Conservation (phyloP, 495 filamentous ascomycete species). For the Elasticomyces elasticus region DNA sequence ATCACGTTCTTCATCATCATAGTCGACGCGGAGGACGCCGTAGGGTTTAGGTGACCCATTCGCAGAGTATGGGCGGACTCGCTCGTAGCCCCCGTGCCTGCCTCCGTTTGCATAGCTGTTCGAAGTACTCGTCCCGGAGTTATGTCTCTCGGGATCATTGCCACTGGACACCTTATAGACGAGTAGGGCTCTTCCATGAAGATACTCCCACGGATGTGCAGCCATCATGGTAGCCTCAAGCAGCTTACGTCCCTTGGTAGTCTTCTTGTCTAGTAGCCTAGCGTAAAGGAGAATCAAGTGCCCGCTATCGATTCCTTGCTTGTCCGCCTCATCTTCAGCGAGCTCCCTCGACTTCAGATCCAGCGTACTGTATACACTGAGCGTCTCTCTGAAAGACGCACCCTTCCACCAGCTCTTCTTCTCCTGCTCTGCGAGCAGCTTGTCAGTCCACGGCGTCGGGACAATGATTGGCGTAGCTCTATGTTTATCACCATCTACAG, state of each 20-base stretch:
- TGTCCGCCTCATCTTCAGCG: not conserved
- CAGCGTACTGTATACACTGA: not conserved
- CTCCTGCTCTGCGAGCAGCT: not conserved
- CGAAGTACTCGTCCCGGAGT: not conserved
- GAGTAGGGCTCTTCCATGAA: not conserved
- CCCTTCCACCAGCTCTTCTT: slow-evolving; percentile 3
- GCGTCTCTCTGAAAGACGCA: slow-evolving; percentile 1
- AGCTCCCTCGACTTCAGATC: not conserved
- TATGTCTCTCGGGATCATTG: not conserved
- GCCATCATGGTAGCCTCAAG: slow-evolving; percentile 1
- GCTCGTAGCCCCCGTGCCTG: not conserved
- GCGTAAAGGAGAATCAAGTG: not conserved
- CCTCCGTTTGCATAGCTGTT: not conserved
- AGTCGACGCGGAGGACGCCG: no score
- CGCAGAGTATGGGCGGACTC: no score
- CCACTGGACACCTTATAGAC: not conserved
- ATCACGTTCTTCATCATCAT: no score
- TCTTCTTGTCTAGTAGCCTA: not conserved
- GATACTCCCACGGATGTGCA: slow-evolving; percentile 1
- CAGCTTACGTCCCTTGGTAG: not conserved
- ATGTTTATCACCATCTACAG: not conserved
- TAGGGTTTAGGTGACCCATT: no score
- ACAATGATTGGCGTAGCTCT: not conserved
- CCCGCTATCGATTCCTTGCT: not conserved
- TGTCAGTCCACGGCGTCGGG: not conserved